phyloP scores from a whole-genome alignment of 2,329 filamentous ascomycete genomes.

The Trichoderma sp. region DNA sequence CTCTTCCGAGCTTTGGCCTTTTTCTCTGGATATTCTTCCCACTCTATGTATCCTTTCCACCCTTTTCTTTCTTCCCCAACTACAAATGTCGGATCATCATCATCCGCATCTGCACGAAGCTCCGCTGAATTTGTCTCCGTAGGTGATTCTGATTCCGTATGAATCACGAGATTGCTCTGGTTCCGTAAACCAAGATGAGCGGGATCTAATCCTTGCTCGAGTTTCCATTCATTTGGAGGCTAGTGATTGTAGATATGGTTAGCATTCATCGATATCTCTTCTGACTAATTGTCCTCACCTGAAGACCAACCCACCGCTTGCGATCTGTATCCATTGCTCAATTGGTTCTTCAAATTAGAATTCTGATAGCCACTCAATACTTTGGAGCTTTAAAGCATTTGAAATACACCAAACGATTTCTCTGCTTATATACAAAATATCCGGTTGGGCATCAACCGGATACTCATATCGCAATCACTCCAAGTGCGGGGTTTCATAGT shows the following conservation, averaged over 20 bases:
- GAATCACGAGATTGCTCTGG: neutral
- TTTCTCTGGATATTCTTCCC: constrained; percentile 69
- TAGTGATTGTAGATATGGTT: neutral
- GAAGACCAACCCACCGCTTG: neutral
- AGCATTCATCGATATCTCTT: neutral
- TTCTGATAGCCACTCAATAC: neutral
- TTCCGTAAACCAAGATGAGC: neutral
- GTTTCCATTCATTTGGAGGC: neutral
- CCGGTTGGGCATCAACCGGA: neutral
- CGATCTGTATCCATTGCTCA: neutral
- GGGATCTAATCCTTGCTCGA: neutral
- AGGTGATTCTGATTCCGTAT: neutral
- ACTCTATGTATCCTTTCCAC: constrained; percentile 48
- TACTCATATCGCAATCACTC: neutral
- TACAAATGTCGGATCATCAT: neutral
- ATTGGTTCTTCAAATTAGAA: neutral
- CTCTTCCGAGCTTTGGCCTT: constrained; percentile 58
- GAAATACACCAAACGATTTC: neutral
- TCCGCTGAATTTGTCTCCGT: neutral
- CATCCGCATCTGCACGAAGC: neutral
- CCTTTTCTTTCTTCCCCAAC: neutral
- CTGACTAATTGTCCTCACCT: neutral
- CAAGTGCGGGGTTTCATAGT: neutral
- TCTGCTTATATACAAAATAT: neutral
- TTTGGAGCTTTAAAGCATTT: neutral